A percentile compares a stretch with the other conserved stretches of the same genome.
Evolutionary conservation across 2,329 filamentous ascomycete genomes (phyloP).

Genomic region (Nemania serpens): DNA sequence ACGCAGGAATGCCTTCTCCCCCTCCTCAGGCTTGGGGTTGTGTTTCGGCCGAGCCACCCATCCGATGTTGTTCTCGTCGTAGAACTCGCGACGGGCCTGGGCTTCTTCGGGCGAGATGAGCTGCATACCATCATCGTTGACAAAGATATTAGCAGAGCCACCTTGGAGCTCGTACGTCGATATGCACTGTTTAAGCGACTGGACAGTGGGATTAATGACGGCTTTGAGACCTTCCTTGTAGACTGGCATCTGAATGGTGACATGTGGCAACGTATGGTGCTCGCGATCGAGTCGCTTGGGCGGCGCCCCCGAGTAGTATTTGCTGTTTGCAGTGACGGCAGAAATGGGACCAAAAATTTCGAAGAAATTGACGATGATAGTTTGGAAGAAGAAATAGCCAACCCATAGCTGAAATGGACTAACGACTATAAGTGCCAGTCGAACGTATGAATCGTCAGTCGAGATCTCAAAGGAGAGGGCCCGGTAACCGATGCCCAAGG

Average conservation of each 20-base stretch:
- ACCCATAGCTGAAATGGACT: constrained; percentile 63
- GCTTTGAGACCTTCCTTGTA: constrained; percentile 54
- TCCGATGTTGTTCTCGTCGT: constrained; percentile 62
- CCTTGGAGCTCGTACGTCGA: constrained; percentile 64
- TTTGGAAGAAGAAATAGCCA: constrained; percentile 54
- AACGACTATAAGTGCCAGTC: constrained; percentile 58
- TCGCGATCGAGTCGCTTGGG: constrained; percentile 46
- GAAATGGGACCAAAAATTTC: constrained; percentile 57
- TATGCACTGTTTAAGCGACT: constrained; percentile 61
- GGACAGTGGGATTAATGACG: constrained; percentile 60
- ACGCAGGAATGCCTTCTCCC: constrained; percentile 57
- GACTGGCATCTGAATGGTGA: constrained; percentile 56
- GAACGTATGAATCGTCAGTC: constrained; percentile 57
- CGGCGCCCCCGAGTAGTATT: constrained; percentile 49
- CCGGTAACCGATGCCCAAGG: constrained; percentile 62
- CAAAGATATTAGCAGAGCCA: constrained; percentile 69
- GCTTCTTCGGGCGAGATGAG: constrained; percentile 56
- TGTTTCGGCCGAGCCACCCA: constrained; percentile 59
- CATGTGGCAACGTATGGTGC: constrained; percentile 49
- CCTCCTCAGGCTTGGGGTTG: constrained; percentile 56
- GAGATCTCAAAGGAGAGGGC: constrained; percentile 58
- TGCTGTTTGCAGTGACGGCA: constrained; percentile 51
- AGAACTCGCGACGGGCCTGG: constrained; percentile 57
- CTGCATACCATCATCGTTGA: constrained; percentile 73
- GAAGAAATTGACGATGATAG: constrained; percentile 54